phyloP scores from a whole-genome alignment of 2,329 filamentous ascomycete genomes.

The Pseudogymnoascus sp. region DNA sequence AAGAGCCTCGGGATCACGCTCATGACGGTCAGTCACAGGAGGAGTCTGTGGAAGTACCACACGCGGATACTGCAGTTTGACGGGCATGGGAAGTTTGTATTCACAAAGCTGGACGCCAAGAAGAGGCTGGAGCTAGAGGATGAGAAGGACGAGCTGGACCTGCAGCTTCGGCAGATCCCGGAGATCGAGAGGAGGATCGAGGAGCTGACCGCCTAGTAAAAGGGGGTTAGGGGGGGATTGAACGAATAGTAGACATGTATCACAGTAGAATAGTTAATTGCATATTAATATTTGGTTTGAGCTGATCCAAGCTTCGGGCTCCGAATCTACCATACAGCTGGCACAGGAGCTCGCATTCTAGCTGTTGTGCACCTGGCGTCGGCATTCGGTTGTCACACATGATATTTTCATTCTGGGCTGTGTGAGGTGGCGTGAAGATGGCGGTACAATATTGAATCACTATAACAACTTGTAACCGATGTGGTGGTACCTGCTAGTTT shows the following conservation, averaged over 20 bases:
- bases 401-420: not conserved
- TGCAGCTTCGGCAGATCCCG: constrained; percentile 75
- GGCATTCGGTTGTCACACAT: not conserved
- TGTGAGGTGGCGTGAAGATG: not conserved
- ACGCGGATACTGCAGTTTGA: constrained; percentile 93
- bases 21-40: constrained; percentile 90
- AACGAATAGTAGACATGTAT: constrained; percentile 3
- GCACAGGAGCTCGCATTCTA: not conserved
- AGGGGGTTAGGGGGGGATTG: not conserved
- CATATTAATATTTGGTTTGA: constrained; percentile 5
- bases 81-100: constrained; percentile 84
- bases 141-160: constrained; percentile 89
- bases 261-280: constrained; percentile 6
- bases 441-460: not conserved
- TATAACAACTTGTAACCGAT: not conserved
- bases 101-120: constrained; percentile 84
- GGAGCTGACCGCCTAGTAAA: constrained; percentile 55
- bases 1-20: constrained; percentile 87
- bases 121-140: constrained; percentile 80
- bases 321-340: not conserved
- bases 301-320: not conserved
- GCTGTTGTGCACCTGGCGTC: not conserved
- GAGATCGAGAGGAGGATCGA: constrained; percentile 79
- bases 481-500: not conserved
- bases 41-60: constrained; percentile 95